phyloP scores from a whole-genome alignment of 73 alveolate species.

The Tetrahymena borealis region DNA sequence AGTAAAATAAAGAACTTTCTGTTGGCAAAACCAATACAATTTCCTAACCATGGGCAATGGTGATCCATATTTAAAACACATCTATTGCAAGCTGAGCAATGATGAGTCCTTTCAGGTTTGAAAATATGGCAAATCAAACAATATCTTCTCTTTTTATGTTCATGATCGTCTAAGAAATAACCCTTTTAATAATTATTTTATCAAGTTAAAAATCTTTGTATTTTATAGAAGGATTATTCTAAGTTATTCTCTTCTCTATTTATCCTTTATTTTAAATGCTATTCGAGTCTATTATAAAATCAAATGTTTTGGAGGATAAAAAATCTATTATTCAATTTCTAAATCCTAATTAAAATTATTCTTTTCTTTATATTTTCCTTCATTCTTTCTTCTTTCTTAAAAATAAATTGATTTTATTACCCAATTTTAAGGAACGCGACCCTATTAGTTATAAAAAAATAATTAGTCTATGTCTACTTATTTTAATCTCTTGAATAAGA shows the following conservation, averaged over 20 bases:
- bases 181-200: too few relatives aligned
- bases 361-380: too few relatives aligned
- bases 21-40: slow-evolving; percentile 93
- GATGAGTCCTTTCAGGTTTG: slow-evolving; percentile 94
- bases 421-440: slow-evolving; percentile 88
- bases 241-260: too few relatives aligned
- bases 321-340: too few relatives aligned
- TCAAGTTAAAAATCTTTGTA: too few relatives aligned
- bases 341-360: too few relatives aligned
- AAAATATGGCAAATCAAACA: slow-evolving; percentile 88
- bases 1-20: slow-evolving; percentile 82
- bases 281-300: too few relatives aligned
- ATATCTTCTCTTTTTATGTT: slow-evolving; percentile 76
- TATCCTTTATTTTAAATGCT: too few relatives aligned
- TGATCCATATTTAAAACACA: slow-evolving; percentile 96
- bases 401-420: not conserved
- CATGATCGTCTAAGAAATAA: slow-evolving; percentile 83
- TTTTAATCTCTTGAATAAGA: not conserved
- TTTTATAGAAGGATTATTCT: too few relatives aligned
- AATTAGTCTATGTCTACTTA: not conserved
- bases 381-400: too few relatives aligned
- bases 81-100: slow-evolving; percentile 94
- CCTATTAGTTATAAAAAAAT: not conserved
- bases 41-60: slow-evolving; percentile 96
- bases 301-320: too few relatives aligned